Evolutionary conservation across 2,329 filamentous ascomycete genomes (phyloP), one percentile per base, ranked within the genome.

Genomic region (Stachybotrys chartarum): DNA sequence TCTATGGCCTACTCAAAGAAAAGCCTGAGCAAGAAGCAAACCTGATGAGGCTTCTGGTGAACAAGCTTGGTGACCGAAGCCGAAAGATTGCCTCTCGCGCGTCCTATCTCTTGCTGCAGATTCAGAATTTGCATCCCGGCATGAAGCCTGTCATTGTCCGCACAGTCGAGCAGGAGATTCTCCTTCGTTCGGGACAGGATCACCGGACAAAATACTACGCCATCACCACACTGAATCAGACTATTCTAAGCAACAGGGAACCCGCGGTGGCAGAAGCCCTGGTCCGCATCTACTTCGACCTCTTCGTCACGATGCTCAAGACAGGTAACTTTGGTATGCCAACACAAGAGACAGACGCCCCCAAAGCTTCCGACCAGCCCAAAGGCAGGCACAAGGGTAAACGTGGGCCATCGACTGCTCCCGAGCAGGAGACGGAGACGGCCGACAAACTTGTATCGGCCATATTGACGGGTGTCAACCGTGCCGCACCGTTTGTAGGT

Each of bases 1-100:
- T 97, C 44, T 97, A 87, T 68, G 91, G 93, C 59, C 77, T 99
- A 45, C 76, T 99, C 58, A 94, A 91, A 70, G 92, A 96, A 70
- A 99, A 96, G 74, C 93, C 94, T 0, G 94, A 99, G 71, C 94
- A 99, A 68, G 94, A 99, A 71, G 88, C 93, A 55, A 99, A 99
- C 69, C 76, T 99, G 59, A 77, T 99, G 58, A 86, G 93, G 54
- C 77, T 99, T 55, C 75, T 99, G 56, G 91, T 99, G 62, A 97
- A 97, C 77, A 99, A 99, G 72, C 83, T 99, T 30, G 93, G 95
- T 64, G 94, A 99, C 68, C 90, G 88, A 49, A 91, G 96, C 61
- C 91, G 91, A 69, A 99, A 97, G 72, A 95, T 99, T 64, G 87
- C 94, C 1, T 99, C 94, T 5, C 85, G 92, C 57, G 88, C 93